Percentiles rank a stretch among this genome's conserved stretches.
Conservation (phyloP, 2,329 filamentous ascomycete species). For the Ascochyta lentis region DNA sequence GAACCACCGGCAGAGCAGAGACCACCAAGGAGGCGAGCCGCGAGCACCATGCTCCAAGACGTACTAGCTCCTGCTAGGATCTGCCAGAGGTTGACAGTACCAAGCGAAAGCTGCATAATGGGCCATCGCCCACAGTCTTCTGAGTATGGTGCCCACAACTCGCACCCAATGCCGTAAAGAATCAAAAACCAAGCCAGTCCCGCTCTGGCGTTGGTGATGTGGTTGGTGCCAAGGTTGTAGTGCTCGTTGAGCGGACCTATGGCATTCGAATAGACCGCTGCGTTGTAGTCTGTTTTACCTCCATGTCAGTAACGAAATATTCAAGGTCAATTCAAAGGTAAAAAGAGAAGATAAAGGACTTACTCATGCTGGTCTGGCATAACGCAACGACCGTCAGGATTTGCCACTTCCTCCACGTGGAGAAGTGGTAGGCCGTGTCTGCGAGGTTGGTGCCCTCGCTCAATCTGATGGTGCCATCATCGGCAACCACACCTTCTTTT, state of each 20-base stretch:
- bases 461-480: conserved; percentile 15
- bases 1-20: conserved; percentile 65
- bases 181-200: conserved; percentile 82
- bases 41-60: conserved; percentile 67
- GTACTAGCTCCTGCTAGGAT: conserved; percentile 68
- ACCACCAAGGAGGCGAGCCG: conserved; percentile 56
- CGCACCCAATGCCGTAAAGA: conserved; percentile 82
- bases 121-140: conserved; percentile 81
- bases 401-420: conserved; percentile 60
- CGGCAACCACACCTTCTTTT: not conserved
- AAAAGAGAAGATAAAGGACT: conserved; percentile 35
- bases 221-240: conserved; percentile 54
- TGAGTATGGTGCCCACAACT: conserved; percentile 81
- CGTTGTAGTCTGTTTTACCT: conserved; percentile 57
- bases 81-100: conserved; percentile 74
- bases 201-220: conserved; percentile 51
- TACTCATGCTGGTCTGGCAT: conserved; percentile 60
- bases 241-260: conserved; percentile 62
- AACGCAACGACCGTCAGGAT: conserved; percentile 60
- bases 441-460: conserved; percentile 27
- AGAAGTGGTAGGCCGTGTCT: conserved; percentile 54
- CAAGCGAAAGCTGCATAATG: conserved; percentile 74
- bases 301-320: conserved; percentile 40
- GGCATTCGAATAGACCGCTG: conserved; percentile 62
- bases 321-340: conserved; percentile 39